phyloP scores from a whole-genome alignment of 768 basidiomycete species.

The Naganishia vishniacii region DNA sequence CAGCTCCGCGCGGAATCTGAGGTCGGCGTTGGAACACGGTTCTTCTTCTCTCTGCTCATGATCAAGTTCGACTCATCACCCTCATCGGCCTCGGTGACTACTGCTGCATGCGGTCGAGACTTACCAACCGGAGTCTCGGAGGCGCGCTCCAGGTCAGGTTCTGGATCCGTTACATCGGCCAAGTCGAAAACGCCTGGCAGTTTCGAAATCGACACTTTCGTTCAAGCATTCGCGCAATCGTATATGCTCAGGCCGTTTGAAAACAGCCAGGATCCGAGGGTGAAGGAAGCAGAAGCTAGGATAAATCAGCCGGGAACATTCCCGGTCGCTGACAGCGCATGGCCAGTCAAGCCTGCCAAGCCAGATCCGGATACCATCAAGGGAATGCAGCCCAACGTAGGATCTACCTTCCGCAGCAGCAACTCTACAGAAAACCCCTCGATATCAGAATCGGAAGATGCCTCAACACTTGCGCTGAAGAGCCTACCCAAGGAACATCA shows the following conservation, averaged over 20 bases:
- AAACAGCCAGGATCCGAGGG: constrained; percentile 31
- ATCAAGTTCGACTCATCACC: constrained; percentile 5
- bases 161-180: constrained; percentile 25
- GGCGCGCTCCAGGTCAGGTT: not conserved
- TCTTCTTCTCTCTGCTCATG: constrained; percentile 59
- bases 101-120: constrained; percentile 17
- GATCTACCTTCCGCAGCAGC: too few species aligned
- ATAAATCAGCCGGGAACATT: constrained; percentile 41
- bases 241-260: constrained; percentile 33
- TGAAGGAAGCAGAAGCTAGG: constrained; percentile 37
- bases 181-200: constrained; percentile 26
- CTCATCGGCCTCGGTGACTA: constrained; percentile 5
- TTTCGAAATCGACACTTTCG: constrained; percentile 49
- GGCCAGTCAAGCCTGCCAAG: constrained; percentile 36
- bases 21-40: constrained; percentile 62
- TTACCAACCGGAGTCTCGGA: not conserved
- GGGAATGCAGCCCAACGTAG: too few species aligned
- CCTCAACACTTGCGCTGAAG: too few species aligned
- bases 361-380: constrained; percentile 32
- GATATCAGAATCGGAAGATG: too few species aligned
- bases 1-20: constrained; percentile 72
- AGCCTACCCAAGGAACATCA: not conserved
- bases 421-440: too few species aligned
- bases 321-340: constrained; percentile 44
- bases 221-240: constrained; percentile 46